Base-by-base conservation (phyloP, 179 eudicot species). In the Patellifolia procumbens region DNA sequence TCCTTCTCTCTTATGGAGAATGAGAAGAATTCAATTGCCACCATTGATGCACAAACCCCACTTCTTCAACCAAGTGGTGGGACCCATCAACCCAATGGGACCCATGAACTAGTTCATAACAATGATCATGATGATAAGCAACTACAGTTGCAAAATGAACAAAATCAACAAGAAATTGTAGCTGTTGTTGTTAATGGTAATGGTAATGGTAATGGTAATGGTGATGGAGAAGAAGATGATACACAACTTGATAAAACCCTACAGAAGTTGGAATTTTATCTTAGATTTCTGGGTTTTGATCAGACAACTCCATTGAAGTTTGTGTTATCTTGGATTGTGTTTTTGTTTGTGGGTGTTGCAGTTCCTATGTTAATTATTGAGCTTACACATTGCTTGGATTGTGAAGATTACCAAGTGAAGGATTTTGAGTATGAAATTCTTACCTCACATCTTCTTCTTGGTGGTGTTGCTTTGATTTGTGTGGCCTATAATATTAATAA, bases 401-500 rank as follows among this genome's bases (percentile, higher is more conserved):
- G 92, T 78, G 90, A 85, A 22, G 76, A 79, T 66, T 87, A 81
- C 37, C 89, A 87, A 73, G 81, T 88, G 56, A 88, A 80, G 72
- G 86, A 79, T 0, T 94, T 92, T 83, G 97, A 94, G 89, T 82
- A 89, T 74, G 88, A 85, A 68, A 83, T 88, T 68, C 89, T 90
- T 77, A 83, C 79, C 29, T 90, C 90, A 43, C 98, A 92, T 72
- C 92, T 94, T 74, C 83, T 82, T 76, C 84, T 94, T 74, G 92
- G 86, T 58, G 94, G 88, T 66, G 87, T 88, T 67, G 86, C 98
- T 85, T 81, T 92, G 86, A 76, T 90, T 70, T 92, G 89, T 80
- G 73, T 94, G 77, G 86, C 98, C 1, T 85, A 89, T 60, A 88
- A 94, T 83, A 80, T 94, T 74, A 80, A 91, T 26, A 94, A 90